Percentiles rank a stretch among this genome's conserved stretches.
Evolutionary conservation across 1,139 yeast species (phyloP).

Genomic region (Saccharomyces hybrid): DNA sequence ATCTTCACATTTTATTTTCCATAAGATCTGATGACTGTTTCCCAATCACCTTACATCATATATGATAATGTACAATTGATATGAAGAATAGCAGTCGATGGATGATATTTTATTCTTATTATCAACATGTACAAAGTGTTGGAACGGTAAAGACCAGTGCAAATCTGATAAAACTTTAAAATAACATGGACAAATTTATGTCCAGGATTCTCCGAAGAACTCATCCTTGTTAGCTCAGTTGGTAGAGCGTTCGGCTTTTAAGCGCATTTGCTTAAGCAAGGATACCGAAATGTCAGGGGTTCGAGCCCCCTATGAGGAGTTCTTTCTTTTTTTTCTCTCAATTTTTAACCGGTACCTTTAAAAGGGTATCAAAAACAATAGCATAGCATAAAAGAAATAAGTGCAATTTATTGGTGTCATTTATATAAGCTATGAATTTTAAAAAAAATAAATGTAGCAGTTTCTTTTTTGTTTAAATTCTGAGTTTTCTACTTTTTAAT

Average conservation of each 20-base stretch:
- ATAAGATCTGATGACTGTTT: background rate
- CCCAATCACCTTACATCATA: background rate
- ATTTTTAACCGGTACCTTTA: background rate
- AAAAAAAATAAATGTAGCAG: background rate
- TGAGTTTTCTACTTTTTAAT: background rate
- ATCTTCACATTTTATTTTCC: background rate
- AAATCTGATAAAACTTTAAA: no score
- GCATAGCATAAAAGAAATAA: background rate
- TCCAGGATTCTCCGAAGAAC: conserved; percentile 13
- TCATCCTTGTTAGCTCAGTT: conserved; percentile 34
- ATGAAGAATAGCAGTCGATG: background rate
- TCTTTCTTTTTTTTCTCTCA: conserved; percentile 15
- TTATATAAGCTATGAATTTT: background rate
- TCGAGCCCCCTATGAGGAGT: conserved; percentile 36
- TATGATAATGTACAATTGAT: background rate
- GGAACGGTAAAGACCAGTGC: no score
- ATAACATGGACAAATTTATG: no score
- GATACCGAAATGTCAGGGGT: conserved; percentile 34
- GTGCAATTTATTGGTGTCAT: background rate
- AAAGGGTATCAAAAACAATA: background rate
- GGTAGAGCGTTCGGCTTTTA: conserved; percentile 34
- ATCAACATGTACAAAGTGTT: no score
- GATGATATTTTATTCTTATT: background rate
- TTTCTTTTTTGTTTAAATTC: background rate
- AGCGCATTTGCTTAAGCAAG: conserved; percentile 26